Base-by-base conservation (phyloP, 257 asterid genomes). In the Salvia miltiorrhiza region DNA sequence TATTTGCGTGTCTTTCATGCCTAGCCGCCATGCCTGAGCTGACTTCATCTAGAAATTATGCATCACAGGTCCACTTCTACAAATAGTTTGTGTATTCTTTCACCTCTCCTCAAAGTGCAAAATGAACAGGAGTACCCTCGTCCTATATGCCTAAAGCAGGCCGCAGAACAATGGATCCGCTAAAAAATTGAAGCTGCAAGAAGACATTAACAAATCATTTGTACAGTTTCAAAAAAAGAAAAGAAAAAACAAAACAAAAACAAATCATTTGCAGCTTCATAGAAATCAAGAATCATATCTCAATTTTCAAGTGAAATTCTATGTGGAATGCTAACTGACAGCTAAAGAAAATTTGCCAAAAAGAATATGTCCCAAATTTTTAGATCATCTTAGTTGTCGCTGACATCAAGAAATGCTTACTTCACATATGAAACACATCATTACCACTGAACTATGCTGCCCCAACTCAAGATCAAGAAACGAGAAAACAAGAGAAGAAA, bases 1-100 rank as follows among this genome's bases (percentile, higher is more conserved):
- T 76, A 88, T 83, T 82, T 82, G 93, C 84, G 78, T 81, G 80
- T 83, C 93, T 75, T 89, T 94, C 88, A 82, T 81, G 91, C 97
- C 93, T 67, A 85, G 69, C 80, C 93, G 95, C 93, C 96, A 94
- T 50, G 83, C 87, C 85, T 85, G 93, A 87, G 81, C 64, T 67
- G 93, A 80, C 84, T 89, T 94, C 98, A 92, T 94, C 82, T 81
- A 89, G 74, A 73, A 75, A 81, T 39, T 52, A 73, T 39, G 86
- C 96, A 87, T 81, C 81, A 80, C 84, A 30, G 73, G 63, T 61
- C 64, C 65, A 73, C 61, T 75, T 68, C 73, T 37, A 64, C 60
- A 72, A 63, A 63, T 63, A 26, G 19, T 43, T 37, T 62, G 20
- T 35, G 37, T 72, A 57, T 43, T 69, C n/a, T 48, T 54, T 17